A percentile compares a stretch with the other conserved stretches of the same genome.
phyloP scores from a whole-genome alignment of 2,329 filamentous ascomycete genomes.

The Cercospora zeae-maydis region DNA sequence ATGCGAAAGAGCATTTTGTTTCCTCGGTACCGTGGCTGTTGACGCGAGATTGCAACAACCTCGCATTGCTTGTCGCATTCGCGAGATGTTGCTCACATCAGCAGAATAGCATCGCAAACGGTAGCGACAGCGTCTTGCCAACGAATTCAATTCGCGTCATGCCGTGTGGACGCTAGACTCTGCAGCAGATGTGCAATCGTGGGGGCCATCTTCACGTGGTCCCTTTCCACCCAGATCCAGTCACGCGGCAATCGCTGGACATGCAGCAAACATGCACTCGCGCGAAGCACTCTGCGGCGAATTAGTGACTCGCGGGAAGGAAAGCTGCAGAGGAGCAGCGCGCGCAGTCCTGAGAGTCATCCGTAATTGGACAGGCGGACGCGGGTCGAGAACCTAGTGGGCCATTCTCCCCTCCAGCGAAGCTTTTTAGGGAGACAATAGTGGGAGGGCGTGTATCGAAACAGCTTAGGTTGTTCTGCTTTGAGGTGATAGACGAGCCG shows the following conservation, averaged over 20 bases:
- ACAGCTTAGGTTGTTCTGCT: background rate
- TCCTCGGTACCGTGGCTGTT: slow-evolving; percentile 4
- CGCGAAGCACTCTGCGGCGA: background rate
- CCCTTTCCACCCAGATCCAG: background rate
- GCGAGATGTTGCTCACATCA: background rate
- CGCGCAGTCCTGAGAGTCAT: background rate
- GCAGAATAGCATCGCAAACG: background rate
- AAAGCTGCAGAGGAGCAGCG: background rate
- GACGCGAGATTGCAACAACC: slow-evolving; percentile 2
- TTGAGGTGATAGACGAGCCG: slow-evolving; percentile 1
- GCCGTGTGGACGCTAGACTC: background rate
- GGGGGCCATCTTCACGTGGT: background rate
- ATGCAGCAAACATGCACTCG: slow-evolving; percentile 3
- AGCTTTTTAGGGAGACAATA: slow-evolving; percentile 8
- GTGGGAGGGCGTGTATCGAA: background rate
- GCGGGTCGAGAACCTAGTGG: slow-evolving; percentile 6
- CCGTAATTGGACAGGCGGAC: background rate
- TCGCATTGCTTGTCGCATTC: background rate
- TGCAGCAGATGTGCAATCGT: background rate
- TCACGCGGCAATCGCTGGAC: background rate
- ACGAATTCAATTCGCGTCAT: background rate
- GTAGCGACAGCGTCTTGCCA: background rate
- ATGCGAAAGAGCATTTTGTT: background rate
- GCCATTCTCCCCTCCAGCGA: background rate
- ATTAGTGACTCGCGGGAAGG: background rate